phyloP scores from a whole-genome alignment of 441 rosid genomes.

The Arabidopsis hybrid region DNA sequence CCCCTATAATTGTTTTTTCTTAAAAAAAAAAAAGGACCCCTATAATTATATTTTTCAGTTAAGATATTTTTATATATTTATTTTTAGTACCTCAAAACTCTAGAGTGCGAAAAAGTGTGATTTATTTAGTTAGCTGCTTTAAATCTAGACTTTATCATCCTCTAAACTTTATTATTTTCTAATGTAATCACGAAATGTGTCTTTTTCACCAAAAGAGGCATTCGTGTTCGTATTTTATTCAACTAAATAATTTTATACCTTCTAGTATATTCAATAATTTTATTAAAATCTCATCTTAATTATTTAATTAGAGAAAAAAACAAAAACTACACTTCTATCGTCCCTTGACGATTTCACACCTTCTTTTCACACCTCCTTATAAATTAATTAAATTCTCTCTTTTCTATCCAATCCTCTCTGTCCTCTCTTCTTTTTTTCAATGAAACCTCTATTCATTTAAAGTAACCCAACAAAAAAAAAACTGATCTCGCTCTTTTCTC shows the following conservation, averaged over 20 bases:
- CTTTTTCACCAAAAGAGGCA: slow-evolving; percentile 25
- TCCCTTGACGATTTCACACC: slow-evolving; percentile 63
- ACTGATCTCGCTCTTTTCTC: slow-evolving; percentile 12
- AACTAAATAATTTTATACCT: slow-evolving; percentile 19
- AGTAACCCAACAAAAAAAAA: neutral
- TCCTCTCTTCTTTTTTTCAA: slow-evolving; percentile 34
- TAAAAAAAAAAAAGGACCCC: neutral
- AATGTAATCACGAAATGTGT: slow-evolving; percentile 30
- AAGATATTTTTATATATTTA: neutral
- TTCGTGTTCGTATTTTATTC: slow-evolving; percentile 31
- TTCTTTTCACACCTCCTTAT: slow-evolving; percentile 45
- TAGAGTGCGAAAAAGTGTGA: slow-evolving; percentile 21
- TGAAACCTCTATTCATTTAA: slow-evolving; percentile 40
- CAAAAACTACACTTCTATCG: slow-evolving; percentile 30
- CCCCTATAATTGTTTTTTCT: neutral
- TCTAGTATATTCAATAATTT: slow-evolving; percentile 20
- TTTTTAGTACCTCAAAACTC: slow-evolving; percentile 18
- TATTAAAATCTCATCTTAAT: neutral
- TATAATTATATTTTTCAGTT: neutral
- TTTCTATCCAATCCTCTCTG: slow-evolving; percentile 21
- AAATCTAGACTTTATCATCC: slow-evolving; percentile 6
- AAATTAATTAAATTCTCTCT: slow-evolving; percentile 36
- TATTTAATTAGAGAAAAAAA: slow-evolving; percentile 15
- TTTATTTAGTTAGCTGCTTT: slow-evolving; percentile 4
- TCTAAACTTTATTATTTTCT: neutral